Percentiles rank a stretch among this genome's conserved stretches.
These are phyloP conservation scores for Aspergillus bombycis DNA, from an alignment of 2,329 filamentous ascomycete genomes.

Conservation along the genomic window DNA sequence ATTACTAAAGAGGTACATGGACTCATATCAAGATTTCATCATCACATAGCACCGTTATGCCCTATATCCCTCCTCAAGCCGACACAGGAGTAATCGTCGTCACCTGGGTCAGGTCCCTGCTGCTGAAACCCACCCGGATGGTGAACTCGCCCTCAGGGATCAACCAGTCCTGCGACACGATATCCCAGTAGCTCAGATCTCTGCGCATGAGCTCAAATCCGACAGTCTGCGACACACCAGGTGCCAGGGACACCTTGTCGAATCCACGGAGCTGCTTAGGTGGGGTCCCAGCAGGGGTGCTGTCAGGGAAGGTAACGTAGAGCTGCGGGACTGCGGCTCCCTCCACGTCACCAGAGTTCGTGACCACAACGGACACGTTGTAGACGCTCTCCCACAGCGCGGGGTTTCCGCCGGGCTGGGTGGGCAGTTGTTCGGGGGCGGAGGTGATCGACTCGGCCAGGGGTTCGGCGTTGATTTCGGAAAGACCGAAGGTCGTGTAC, in stretches of 20 bases:
- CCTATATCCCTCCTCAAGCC: neutral
- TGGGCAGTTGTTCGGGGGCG: constrained; percentile 44
- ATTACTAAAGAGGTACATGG: neutral
- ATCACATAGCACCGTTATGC: neutral
- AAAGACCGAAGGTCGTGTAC: constrained; percentile 70
- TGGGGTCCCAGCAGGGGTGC: constrained; percentile 38
- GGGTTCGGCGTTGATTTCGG: constrained; percentile 66
- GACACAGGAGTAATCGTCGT: neutral
- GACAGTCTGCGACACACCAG: constrained; percentile 52
- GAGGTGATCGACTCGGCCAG: constrained; percentile 54
- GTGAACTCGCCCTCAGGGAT: constrained; percentile 3
- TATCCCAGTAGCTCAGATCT: constrained; percentile 68
- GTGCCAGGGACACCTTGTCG: constrained; percentile 57
- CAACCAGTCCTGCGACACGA: constrained; percentile 60
- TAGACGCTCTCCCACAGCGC: constrained; percentile 19
- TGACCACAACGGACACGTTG: constrained; percentile 61
- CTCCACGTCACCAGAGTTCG: constrained; percentile 67
- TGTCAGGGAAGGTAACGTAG: constrained; percentile 26
- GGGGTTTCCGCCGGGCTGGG: constrained; percentile 49
- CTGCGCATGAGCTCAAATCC: constrained; percentile 58
- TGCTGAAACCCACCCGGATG: constrained; percentile 5
- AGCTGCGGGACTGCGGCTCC: constrained; percentile 73
- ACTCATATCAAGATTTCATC: neutral
- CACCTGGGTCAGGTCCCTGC: constrained; percentile 3
- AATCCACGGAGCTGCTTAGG: constrained; percentile 64